phyloP scores from a whole-genome alignment of 192 early-diverging fungal genomes.

The Umbelopsis sp. region DNA sequence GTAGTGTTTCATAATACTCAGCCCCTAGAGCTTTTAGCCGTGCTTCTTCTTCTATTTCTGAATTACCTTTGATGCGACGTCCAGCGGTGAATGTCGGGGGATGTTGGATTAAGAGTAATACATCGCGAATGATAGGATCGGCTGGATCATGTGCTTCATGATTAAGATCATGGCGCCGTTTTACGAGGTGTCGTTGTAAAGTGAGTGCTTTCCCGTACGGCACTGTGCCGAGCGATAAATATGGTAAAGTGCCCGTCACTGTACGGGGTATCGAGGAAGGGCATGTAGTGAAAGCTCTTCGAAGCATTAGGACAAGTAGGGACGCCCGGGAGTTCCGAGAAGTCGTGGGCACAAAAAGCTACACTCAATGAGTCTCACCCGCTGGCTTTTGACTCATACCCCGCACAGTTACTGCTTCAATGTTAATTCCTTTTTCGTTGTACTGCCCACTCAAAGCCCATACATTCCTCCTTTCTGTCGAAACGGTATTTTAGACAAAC shows the following conservation, averaged over 20 bases:
- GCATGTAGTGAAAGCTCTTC: constrained; percentile 3
- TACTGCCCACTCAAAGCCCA: too few relatives aligned
- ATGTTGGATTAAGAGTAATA: constrained; percentile 79
- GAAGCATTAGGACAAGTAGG: background rate
- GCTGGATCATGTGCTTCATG: constrained; percentile 20
- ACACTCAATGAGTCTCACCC: too few relatives aligned
- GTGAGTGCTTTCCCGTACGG: constrained; percentile 60
- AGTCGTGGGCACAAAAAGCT: too few relatives aligned
- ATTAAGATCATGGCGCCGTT: constrained; percentile 47
- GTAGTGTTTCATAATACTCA: constrained; percentile 71
- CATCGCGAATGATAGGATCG: constrained; percentile 41
- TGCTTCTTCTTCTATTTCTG: constrained; percentile 46
- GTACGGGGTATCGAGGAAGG: constrained; percentile 6
- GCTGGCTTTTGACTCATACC: background rate
- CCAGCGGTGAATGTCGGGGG: constrained; percentile 92
- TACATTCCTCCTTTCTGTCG: too few relatives aligned
- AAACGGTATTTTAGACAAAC: too few relatives aligned
- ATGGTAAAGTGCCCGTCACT: background rate
- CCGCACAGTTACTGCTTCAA: background rate
- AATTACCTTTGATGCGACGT: constrained; percentile 69
- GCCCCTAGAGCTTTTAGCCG: constrained; percentile 67
- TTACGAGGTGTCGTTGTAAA: constrained; percentile 63
- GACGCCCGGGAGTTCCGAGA: too few relatives aligned
- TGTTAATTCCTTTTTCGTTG: too few relatives aligned
- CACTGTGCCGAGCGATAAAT: constrained; percentile 4